These are phyloP conservation scores for Aspergillus glaucus DNA, from an alignment of 2,329 filamentous ascomycete species.

Conservation along the genomic window DNA sequence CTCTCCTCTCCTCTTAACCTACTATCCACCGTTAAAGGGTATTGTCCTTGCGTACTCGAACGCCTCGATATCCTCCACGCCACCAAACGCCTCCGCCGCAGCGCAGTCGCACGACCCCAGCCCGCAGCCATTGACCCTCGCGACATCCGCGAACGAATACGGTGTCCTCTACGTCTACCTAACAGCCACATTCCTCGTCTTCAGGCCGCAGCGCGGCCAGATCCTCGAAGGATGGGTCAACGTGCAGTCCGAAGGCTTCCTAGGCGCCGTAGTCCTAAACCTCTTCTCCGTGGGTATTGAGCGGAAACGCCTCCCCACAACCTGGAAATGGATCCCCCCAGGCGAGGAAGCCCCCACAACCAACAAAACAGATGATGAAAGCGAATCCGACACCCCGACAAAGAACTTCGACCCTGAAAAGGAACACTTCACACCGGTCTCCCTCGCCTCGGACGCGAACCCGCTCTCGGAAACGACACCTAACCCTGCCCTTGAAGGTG, in stretches of 20 bases:
- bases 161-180: slow-evolving; percentile 82
- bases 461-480: slow-evolving; percentile 17
- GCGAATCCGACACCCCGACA: slow-evolving; percentile 19
- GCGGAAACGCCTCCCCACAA: slow-evolving; percentile 63
- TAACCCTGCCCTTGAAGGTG: slow-evolving; percentile 23
- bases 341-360: slow-evolving; percentile 27
- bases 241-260: slow-evolving; percentile 78
- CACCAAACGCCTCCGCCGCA: slow-evolving; percentile 35
- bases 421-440: slow-evolving; percentile 35
- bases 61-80: slow-evolving; percentile 34
- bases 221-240: slow-evolving; percentile 76
- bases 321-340: slow-evolving; percentile 73
- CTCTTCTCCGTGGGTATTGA: slow-evolving; percentile 89
- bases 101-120: slow-evolving; percentile 20
- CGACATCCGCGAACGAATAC: slow-evolving; percentile 65
- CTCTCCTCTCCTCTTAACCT: slow-evolving; percentile 57
- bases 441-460: slow-evolving; percentile 26
- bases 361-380: slow-evolving; percentile 7
- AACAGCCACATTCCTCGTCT: slow-evolving; percentile 78
- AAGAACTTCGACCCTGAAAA: slow-evolving; percentile 30
- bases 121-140: slow-evolving; percentile 35
- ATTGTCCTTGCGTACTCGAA: slow-evolving; percentile 51
- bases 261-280: slow-evolving; percentile 84
- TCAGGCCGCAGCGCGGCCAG: slow-evolving; percentile 66
- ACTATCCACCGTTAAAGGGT: slow-evolving; percentile 54